These are phyloP conservation scores for Cucurbita pepo DNA, from an alignment of 306 rosid species.

Conservation along the genomic window DNA sequence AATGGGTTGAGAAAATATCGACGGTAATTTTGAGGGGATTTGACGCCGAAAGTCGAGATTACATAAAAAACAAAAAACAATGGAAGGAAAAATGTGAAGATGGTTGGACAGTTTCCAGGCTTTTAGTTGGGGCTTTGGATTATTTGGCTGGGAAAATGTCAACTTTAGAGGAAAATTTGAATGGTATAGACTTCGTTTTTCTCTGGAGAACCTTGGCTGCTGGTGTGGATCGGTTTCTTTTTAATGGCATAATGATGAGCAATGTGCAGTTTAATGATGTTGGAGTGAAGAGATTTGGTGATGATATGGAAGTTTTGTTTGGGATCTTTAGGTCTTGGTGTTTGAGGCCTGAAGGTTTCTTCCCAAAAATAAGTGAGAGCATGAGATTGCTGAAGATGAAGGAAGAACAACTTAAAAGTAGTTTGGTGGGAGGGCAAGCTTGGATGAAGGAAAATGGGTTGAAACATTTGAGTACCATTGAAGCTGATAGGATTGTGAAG, in stretches of 20 bases:
- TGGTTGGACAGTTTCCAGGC: constrained; percentile 65
- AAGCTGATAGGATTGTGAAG: constrained; percentile 56
- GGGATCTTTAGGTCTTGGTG: constrained; percentile 79
- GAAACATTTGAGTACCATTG: constrained; percentile 35
- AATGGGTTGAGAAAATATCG: constrained; percentile 72
- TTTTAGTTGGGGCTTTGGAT: constrained; percentile 54
- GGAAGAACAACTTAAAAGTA: constrained; percentile 29
- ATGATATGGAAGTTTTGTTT: constrained; percentile 58
- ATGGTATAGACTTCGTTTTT: constrained; percentile 48
- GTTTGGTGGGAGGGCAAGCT: constrained; percentile 35
- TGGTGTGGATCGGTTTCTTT: constrained; percentile 52
- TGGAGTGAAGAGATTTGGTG: constrained; percentile 56
- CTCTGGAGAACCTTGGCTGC: constrained; percentile 84
- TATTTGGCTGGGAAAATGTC: constrained; percentile 53
- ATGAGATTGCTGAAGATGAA: constrained; percentile 54
- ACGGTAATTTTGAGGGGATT: constrained; percentile 72
- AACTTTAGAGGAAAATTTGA: constrained; percentile 47
- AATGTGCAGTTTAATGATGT: constrained; percentile 42
- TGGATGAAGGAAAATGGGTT: constrained; percentile 62
- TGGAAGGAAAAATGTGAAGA: constrained; percentile 78
- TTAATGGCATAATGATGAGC: constrained; percentile 38
- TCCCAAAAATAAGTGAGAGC: constrained; percentile 62
- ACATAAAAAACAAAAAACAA: constrained; percentile 66
- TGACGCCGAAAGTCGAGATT: constrained; percentile 57
- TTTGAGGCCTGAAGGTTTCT: constrained; percentile 77